Base-by-base conservation (phyloP, 1,139 yeast genomes). In the Starmera stellimalicola region DNA sequence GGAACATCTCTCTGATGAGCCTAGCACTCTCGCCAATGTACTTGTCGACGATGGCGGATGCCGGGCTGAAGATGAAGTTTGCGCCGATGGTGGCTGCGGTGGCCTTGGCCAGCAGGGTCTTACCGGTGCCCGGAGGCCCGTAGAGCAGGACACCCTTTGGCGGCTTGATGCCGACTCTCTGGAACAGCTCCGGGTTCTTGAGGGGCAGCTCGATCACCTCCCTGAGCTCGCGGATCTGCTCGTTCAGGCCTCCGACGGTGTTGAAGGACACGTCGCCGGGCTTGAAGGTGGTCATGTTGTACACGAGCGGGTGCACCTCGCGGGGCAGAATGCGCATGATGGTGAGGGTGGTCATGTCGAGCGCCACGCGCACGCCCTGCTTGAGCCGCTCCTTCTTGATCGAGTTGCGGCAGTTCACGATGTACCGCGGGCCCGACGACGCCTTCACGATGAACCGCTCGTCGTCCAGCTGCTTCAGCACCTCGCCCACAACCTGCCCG, bases 71-170 rank as follows among this genome's bases (percentile, higher is more conserved):
- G 43, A 93, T 91, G 62, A 93, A 93, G 60, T 93, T 93, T 32
- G 97, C 96, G 33, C 97, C 98, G 51, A 93, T 85, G 6, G 97
- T 91, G 31, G 98, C 97, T 6, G 99, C 98, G 29, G 88, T 97
- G 0, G 98, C 98, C 55, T 91, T 88, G 10, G 98, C 98, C 50
- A 91, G 69, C 42, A 91, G 65, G 0, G 98, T 91, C 57, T 91
- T 91, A 56, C 98, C 98, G 1, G 98, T 91, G 51, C 98, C 98
- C 18, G 98, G 98, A n/a, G 98, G 98, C 3, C 98, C 99, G 53
- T 93, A 93, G 38, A 93, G 68, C 44, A 93, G 66, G 12, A 93
- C 98, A 55, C 98, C 99, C 62, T 91, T 93, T 37, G 99, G 98
- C 15, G 97, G 95, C 54, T 87, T 85, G 58, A 93, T 93, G 33